Evolutionary conservation across 2,329 filamentous ascomycete species (phyloP), one percentile per base, ranked within the genome.

Genomic region (Alternaria postmessia): DNA sequence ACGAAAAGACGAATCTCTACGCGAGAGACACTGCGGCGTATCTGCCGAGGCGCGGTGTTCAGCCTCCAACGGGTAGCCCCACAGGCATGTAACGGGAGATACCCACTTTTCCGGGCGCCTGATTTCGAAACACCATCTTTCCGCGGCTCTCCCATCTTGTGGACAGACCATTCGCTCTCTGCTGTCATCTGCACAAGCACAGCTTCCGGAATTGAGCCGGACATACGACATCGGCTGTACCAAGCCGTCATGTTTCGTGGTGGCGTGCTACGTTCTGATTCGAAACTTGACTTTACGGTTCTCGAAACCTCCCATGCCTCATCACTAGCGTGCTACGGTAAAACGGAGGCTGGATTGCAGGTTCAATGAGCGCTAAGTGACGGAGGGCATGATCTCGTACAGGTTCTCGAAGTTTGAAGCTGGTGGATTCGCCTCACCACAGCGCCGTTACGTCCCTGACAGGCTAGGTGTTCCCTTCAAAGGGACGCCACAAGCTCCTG

Each of bases 221-320:
- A 43, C 46, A 52, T 61, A 55, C 53, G 28, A 57, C 30, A 46
- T 58, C 59, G 60, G 53, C 62, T 55, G 53, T 47, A 43, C 16
- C 41, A 28, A 55, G 58, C 53, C 57, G 61, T 65, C 63, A 56
- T 61, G 69, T 72, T 70, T 72, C 62, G 64, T 36, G 30, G 51
- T 65, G 63, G 54, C 68, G 59, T 66, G 61, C 63, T 61, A 26
- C 44, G 18, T 51, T 42, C 51, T 51, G 61, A 64, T 71, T 70
- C 69, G 69, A 71, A 71, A 71, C 69, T 61, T 64, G 62, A 62
- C 59, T 48, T 59, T 59, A 49, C 58, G 47, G 53, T 48, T 48
- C 44, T 59, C 61, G 65, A 70, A 70, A 72, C 69, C 55, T 59
- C 59, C 43, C 41, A 41, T 44, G 64, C 62, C 51, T 67, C 65